Evolutionary conservation across 1,284 basidiomycete genomes (phyloP).

Genomic region (Fomitopsis pinicola): DNA sequence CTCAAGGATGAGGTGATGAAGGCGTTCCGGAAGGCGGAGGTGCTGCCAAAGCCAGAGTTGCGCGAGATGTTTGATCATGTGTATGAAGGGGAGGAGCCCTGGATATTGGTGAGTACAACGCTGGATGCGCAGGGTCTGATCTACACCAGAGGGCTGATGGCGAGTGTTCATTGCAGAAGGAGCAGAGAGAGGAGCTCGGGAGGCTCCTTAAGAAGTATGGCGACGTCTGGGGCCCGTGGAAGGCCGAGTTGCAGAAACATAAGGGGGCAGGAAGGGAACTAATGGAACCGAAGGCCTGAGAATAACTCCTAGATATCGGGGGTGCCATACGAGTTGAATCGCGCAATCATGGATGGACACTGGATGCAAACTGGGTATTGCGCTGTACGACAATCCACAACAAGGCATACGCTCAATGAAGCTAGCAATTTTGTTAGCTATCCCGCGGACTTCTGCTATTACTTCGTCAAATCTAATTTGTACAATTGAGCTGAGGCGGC

Average conservation of each 20-base stretch:
- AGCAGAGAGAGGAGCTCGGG: constrained; percentile 80
- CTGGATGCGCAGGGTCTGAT: constrained; percentile 4
- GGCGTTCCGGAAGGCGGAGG: constrained; percentile 78
- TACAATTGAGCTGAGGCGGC: too few species aligned
- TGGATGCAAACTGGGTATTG: neutral
- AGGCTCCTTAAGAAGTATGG: constrained; percentile 83
- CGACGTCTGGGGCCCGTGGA: constrained; percentile 79
- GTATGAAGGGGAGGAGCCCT: constrained; percentile 81
- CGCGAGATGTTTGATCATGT: constrained; percentile 85
- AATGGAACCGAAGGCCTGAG: constrained; percentile 1
- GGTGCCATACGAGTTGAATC: neutral
- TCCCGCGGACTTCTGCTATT: too few species aligned
- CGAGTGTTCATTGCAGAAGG: constrained; percentile 43
- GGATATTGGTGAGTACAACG: constrained; percentile 68
- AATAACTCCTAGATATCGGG: neutral
- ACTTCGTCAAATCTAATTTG: too few species aligned
- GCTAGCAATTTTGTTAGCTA: too few species aligned
- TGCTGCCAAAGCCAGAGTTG: constrained; percentile 64
- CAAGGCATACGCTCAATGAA: too few species aligned
- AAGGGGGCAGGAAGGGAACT: constrained; percentile 76
- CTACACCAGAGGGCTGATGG: neutral
- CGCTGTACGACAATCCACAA: neutral
- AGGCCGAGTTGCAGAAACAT: constrained; percentile 75
- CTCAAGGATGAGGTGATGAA: constrained; percentile 74
- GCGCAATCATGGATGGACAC: neutral